These are phyloP conservation scores for Colletotrichum sp. DNA, from an alignment of 2,329 filamentous ascomycete genomes.

Conservation along the genomic window DNA sequence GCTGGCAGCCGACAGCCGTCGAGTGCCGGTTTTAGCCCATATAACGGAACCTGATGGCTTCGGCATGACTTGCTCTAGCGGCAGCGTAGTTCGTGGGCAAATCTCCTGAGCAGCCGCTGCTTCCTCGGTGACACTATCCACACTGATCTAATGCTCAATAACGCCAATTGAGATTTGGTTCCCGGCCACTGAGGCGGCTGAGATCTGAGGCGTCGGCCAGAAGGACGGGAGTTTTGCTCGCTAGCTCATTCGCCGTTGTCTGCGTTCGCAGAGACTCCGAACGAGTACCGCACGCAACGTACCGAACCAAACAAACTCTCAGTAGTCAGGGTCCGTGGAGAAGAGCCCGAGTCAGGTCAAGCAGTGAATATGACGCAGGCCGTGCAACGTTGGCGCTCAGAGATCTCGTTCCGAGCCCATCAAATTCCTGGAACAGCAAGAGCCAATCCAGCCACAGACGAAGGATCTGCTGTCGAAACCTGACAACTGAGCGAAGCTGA, in stretches of 20 bases:
- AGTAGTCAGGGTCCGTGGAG: not conserved
- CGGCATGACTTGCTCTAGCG: conserved; percentile 8
- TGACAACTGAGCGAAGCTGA: not conserved
- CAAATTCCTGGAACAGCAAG: conserved; percentile 7
- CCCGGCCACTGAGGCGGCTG: not conserved
- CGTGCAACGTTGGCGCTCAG: not conserved
- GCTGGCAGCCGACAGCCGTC: not conserved
- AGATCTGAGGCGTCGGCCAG: not conserved
- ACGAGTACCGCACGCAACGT: not conserved
- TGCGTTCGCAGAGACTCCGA: conserved; percentile 10
- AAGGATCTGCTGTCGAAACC: not conserved
- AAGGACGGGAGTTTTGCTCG: not conserved
- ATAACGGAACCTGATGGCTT: not conserved
- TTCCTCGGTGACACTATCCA: conserved; percentile 5
- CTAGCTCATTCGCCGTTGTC: not conserved
- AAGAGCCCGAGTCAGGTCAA: conserved; percentile 6
- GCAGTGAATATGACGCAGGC: conserved; percentile 16
- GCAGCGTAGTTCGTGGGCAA: not conserved
- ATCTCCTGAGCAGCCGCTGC: not conserved
- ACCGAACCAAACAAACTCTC: not conserved
- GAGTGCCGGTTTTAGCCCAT: not conserved
- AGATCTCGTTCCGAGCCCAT: conserved; percentile 7
- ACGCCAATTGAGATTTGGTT: not conserved
- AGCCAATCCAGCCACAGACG: not conserved
- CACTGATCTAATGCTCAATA: not conserved